Conservation (phyloP, 2,329 filamentous ascomycete species). For the Botrytis squamosa region DNA sequence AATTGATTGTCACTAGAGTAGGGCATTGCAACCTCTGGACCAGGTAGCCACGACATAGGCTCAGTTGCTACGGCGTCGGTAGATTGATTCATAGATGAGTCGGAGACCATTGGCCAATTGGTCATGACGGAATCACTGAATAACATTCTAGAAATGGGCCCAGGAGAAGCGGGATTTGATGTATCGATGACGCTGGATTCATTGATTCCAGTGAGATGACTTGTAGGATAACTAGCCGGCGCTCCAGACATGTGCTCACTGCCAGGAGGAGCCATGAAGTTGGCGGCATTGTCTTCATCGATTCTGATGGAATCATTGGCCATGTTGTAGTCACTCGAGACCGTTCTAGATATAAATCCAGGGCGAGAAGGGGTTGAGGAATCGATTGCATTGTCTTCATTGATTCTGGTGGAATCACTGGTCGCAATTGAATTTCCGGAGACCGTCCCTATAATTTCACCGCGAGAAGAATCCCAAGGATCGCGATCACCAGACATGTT, state of each 20-base stretch:
- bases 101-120: not conserved
- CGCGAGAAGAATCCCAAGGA: not conserved
- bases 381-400: not conserved
- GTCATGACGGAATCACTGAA: not conserved
- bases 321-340: not conserved
- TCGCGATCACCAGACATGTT: not conserved
- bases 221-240: not conserved
- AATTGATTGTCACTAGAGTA: not conserved
- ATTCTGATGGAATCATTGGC: not conserved
- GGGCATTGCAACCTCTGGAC: not conserved
- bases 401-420: not conserved
- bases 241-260: not conserved
- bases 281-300: not conserved
- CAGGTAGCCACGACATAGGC: not conserved
- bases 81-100: not conserved
- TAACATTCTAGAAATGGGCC: not conserved
- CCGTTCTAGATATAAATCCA: not conserved
- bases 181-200: not conserved
- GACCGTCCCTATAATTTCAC: not conserved
- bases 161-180: not conserved
- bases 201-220: not conserved
- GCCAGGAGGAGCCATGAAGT: not conserved
- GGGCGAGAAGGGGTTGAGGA: not conserved
- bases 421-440: not conserved
- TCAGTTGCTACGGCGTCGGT: not conserved